Conservation (phyloP, 2,329 filamentous ascomycete genomes). For the Fusarium newnesense region DNA sequence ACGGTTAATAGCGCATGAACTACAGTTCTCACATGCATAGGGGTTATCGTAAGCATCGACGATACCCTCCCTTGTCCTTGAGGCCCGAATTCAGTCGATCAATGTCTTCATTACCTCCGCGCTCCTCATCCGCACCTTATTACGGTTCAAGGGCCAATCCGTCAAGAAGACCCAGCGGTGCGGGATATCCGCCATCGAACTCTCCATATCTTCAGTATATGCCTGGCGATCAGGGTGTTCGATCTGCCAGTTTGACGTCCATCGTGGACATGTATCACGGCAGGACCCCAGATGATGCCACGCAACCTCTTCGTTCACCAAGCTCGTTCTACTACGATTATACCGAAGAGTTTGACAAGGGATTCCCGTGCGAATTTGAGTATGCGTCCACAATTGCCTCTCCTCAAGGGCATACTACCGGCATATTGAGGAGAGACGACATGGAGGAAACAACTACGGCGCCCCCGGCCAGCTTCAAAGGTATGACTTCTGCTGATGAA, state of each 20-base stretch:
- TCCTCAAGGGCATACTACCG: constrained; percentile 42
- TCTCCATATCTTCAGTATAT: constrained; percentile 46
- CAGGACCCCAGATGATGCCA: constrained; percentile 40
- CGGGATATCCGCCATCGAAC: constrained; percentile 41
- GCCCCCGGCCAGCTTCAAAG: not conserved
- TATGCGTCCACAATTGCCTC: constrained; percentile 46
- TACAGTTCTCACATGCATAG: constrained; percentile 55
- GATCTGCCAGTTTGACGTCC: constrained; percentile 62
- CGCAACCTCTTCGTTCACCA: constrained; percentile 43
- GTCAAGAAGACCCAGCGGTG: constrained; percentile 52
- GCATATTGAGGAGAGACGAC: constrained; percentile 41
- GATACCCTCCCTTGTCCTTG: constrained; percentile 52
- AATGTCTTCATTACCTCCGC: constrained; percentile 51
- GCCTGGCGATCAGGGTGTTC: constrained; percentile 52
- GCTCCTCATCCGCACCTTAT: constrained; percentile 43
- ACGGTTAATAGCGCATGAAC: constrained; percentile 54
- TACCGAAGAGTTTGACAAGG: constrained; percentile 60
- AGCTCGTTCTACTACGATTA: constrained; percentile 64
- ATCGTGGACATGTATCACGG: constrained; percentile 60
- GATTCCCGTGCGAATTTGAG: constrained; percentile 26
- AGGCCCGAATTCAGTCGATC: constrained; percentile 55
- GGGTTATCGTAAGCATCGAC: constrained; percentile 50
- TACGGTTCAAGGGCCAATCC: constrained; percentile 35
- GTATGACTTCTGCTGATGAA: not conserved
- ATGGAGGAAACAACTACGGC: constrained; percentile 2